A percentile compares a stretch with the other conserved stretches of the same genome.
Evolutionary conservation across 1,139 yeast species (phyloP).

Genomic region (Torulaspora pretoriensis): DNA sequence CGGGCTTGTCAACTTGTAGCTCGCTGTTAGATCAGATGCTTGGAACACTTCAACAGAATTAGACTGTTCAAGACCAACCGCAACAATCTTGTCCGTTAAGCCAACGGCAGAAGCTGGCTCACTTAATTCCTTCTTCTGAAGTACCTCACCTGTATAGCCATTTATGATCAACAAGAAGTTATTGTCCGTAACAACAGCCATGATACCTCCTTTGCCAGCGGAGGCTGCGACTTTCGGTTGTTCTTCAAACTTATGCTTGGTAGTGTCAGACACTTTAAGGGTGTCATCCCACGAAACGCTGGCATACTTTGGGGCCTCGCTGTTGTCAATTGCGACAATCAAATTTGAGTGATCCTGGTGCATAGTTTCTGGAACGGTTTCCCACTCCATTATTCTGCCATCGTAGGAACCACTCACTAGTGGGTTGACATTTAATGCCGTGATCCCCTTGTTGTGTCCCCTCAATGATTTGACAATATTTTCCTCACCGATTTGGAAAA

Average conservation of each 20-base stretch:
- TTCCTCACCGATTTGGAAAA: conserved; percentile 28
- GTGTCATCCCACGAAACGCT: conserved; percentile 89
- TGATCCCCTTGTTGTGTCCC: conserved; percentile 83
- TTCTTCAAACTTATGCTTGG: conserved; percentile 39
- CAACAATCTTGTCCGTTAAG: conserved; percentile 42
- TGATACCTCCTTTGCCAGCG: conserved; percentile 31
- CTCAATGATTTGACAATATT: conserved; percentile 45
- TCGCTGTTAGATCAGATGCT: conserved; percentile 38
- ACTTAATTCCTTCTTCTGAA: conserved; percentile 30
- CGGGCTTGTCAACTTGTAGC: conserved; percentile 32
- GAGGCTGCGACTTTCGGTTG: conserved; percentile 63
- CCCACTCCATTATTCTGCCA: conserved; percentile 68
- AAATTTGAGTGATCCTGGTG: conserved; percentile 52
- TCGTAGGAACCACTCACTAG: conserved; percentile 73
- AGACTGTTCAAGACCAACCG: conserved; percentile 48
- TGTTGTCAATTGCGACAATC: conserved; percentile 43
- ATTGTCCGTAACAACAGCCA: conserved; percentile 40
- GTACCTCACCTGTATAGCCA: conserved; percentile 27
- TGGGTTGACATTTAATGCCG: conserved; percentile 47
- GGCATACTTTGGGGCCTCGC: conserved; percentile 36
- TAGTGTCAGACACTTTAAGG: conserved; percentile 42
- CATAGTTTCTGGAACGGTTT: conserved; percentile 39
- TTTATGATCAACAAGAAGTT: conserved; percentile 29
- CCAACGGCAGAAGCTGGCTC: conserved; percentile 46
- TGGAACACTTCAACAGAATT: conserved; percentile 37